Base-by-base conservation (phyloP, 129 eudicot species). In the Arctium minus region DNA sequence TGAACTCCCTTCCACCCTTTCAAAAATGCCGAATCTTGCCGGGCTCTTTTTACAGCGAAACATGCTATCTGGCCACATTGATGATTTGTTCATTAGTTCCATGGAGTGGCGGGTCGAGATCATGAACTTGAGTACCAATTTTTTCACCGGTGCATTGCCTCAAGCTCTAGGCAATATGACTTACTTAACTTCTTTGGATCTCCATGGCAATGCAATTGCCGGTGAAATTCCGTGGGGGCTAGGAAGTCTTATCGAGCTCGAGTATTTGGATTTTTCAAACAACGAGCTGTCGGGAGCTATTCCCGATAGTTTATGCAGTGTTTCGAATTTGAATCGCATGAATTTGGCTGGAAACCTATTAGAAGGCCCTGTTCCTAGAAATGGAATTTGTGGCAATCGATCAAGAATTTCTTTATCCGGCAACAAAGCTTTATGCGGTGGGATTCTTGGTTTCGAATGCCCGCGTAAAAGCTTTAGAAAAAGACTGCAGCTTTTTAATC, bases 351-450 rank as follows among this genome's bases (percentile, higher is more conserved):
- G 78, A 56, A 93, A 93, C 79, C 48, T 81, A 65, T 82, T 91
- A 46, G 87, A 83, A 32, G 97, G 97, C n/a, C 94, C 89, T 10
- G 82, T 93, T 60, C 97, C 97, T 3, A 81, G 80, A 44, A 83
- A 60, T 13, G 97, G 97, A 32, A 82, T 89, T 6, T 91, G 97
- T 12, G 36, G 71, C 12, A 89, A 91, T 56, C 74, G 83, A 4
- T 86, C 96, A 3, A 87, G 80, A 64, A 50, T 83, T 36, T 82
- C 87, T 6, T 78, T 91, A 2, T 74, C 83, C 1, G 90, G 94
- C n/a, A 93, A 91, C 86, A 90, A 86, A 80, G 87, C 87, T 42
- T 83, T 93, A 46, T 91, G 98, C 46, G 98, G 98, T 31, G 90
- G 87, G 30, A 85, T 91, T 29, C 84, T 90, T 36, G 85, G 83